These are phyloP conservation scores for Stephanodiscus triporus DNA, from an alignment of 108 stramenopile genomes.

Conservation along the genomic window DNA sequence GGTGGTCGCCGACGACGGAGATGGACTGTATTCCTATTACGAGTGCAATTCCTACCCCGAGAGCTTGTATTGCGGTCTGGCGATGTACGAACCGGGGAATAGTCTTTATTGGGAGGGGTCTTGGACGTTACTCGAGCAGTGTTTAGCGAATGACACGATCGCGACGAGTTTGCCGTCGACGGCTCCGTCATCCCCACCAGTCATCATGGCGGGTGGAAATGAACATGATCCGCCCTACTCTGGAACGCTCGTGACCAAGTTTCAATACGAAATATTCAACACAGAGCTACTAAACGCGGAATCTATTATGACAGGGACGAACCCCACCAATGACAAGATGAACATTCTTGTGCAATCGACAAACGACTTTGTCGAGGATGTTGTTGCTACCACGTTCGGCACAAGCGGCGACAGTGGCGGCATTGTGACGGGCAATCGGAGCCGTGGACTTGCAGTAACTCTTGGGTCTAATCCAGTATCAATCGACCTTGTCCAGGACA, in stretches of 20 bases:
- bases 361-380: constrained; percentile 7
- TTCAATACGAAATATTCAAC: constrained; percentile 31
- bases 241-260: constrained; percentile 4
- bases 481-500: constrained; percentile 13
- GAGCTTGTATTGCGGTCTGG: constrained; percentile 34
- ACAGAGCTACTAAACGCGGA: not conserved
- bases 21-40: constrained; percentile 10
- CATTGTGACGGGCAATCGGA: too few relatives aligned
- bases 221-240: constrained; percentile 8
- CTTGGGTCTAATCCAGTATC: constrained; percentile 2
- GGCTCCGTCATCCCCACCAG: not conserved
- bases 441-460: not conserved
- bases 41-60: constrained; percentile 34
- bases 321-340: constrained; percentile 12
- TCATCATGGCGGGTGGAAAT: not conserved
- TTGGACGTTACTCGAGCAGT: constrained; percentile 43
- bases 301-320: constrained; percentile 7
- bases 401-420: not conserved
- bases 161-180: not conserved
- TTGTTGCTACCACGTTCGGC: constrained; percentile 2
- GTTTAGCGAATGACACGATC: not conserved
- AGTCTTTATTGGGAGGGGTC: constrained; percentile 31
- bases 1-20: constrained; percentile 24
- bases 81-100: constrained; percentile 46
- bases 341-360: not conserved